Percentiles rank a stretch among this genome's conserved stretches.
Evolutionary conservation across 2,329 filamentous ascomycete species (phyloP).

Genomic region (Plenodomus lindquistii): DNA sequence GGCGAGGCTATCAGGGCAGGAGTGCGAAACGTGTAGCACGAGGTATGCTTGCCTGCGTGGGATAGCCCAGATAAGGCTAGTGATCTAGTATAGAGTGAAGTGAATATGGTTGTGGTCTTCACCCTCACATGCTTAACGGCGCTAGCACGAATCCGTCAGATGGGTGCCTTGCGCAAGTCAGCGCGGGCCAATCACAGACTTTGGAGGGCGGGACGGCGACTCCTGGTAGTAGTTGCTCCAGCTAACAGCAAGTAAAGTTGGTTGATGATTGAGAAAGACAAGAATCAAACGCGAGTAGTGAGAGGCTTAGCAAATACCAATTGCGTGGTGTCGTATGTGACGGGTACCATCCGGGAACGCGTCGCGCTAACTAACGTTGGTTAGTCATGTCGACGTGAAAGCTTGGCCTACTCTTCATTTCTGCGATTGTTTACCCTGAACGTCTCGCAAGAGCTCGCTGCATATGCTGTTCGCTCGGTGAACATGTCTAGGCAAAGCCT

Average conservation of each 20-base stretch:
- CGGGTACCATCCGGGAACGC: slow-evolving; percentile 1
- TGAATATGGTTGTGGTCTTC: background rate
- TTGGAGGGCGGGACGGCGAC: background rate
- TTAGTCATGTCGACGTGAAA: background rate
- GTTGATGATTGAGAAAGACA: background rate
- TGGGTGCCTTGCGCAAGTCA: background rate
- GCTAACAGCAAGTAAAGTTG: too few species aligned
- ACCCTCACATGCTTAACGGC: background rate
- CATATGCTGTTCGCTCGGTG: background rate
- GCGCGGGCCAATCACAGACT: background rate
- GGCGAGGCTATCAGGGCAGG: background rate
- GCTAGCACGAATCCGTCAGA: background rate
- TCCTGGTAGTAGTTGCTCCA: too few species aligned
- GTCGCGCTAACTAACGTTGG: background rate
- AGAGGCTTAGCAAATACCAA: too few species aligned
- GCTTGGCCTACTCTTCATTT: background rate
- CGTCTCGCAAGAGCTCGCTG: background rate
- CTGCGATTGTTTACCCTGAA: background rate
- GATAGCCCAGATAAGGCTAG: background rate
- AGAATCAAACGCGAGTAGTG: too few species aligned
- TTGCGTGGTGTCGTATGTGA: slow-evolving; percentile 1
- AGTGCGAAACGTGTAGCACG: background rate
- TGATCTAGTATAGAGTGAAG: background rate
- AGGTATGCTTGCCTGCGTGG: background rate
- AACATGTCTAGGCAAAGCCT: background rate